Conservation (phyloP, 2,329 filamentous ascomycete genomes). For the Fusarium xylarioides region DNA sequence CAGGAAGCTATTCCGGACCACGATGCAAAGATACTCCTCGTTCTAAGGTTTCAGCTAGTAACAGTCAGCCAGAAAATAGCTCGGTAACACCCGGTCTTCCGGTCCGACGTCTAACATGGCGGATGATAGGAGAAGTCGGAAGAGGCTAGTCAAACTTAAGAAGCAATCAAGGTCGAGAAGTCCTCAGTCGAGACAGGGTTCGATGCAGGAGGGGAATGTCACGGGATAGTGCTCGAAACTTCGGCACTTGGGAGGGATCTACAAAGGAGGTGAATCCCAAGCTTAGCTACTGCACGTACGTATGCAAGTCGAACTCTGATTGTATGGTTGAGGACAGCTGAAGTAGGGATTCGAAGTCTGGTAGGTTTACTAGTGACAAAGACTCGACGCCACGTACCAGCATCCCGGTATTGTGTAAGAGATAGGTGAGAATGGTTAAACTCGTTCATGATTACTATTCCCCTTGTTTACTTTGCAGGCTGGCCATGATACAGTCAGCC, state of each 20-base stretch:
- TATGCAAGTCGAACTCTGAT: neutral
- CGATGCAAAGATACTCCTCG: neutral
- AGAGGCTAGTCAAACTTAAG: neutral
- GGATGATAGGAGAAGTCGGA: constrained; percentile 4
- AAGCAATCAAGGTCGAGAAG: neutral
- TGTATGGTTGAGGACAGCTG: neutral
- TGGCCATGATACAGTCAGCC: neutral
- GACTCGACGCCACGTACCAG: neutral
- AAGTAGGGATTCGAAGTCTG: constrained; percentile 7
- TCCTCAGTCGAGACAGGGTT: constrained; percentile 8
- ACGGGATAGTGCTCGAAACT: constrained; percentile 27
- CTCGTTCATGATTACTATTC: neutral
- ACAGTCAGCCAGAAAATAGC: neutral
- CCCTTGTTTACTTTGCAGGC: neutral
- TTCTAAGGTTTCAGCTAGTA: constrained; percentile 20
- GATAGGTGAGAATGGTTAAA: neutral
- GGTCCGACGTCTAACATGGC: neutral
- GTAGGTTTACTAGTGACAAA: neutral
- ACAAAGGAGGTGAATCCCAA: constrained; percentile 3
- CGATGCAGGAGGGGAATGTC: constrained; percentile 27
- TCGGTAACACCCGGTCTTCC: constrained; percentile 15
- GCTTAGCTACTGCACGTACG: neutral
- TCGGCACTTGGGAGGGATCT: constrained; percentile 19
- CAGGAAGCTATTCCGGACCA: constrained; percentile 27
- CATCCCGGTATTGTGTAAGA: neutral